Conservation (phyloP, 2,329 filamentous ascomycete genomes). For the Chrysosporium queenslandicum region DNA sequence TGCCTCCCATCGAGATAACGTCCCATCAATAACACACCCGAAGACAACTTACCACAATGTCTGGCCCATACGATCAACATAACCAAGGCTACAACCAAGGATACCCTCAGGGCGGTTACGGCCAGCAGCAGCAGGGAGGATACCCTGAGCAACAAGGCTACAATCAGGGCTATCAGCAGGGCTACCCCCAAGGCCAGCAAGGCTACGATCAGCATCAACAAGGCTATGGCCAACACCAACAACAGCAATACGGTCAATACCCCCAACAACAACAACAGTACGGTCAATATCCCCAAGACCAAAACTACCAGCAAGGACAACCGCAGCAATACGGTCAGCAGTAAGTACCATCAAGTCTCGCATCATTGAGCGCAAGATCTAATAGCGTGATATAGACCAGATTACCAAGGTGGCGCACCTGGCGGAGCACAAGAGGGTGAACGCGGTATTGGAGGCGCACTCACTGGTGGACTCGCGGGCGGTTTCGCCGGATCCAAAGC, state of each 20-base stretch:
- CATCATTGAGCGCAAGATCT: background rate
- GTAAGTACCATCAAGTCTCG: background rate
- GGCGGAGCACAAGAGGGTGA: slow-evolving; percentile 36
- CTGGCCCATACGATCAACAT: slow-evolving; percentile 20
- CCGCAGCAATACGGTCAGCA: slow-evolving; percentile 18
- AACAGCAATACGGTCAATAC: slow-evolving; percentile 18
- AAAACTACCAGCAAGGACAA: slow-evolving; percentile 15
- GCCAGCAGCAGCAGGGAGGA: slow-evolving; percentile 24
- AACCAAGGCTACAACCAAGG: slow-evolving; percentile 25
- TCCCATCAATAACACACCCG: too few species aligned
- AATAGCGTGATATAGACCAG: slow-evolving; percentile 7
- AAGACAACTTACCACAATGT: slow-evolving; percentile 10
- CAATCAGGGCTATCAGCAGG: slow-evolving; percentile 20
- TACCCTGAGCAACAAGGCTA: slow-evolving; percentile 23
- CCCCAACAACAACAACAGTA: slow-evolving; percentile 17
- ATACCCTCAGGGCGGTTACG: slow-evolving; percentile 22
- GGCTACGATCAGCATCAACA: slow-evolving; percentile 19
- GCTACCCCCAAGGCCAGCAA: slow-evolving; percentile 12
- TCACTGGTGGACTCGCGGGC: slow-evolving; percentile 40
- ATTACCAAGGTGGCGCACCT: slow-evolving; percentile 20
- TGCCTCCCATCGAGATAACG: background rate
- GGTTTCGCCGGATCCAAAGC: slow-evolving; percentile 40
- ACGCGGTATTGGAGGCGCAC: slow-evolving; percentile 39
- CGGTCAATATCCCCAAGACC: slow-evolving; percentile 14
- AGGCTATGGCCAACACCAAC: slow-evolving; percentile 15